phyloP scores from a whole-genome alignment of 805 yeast genomes.

The Candida broadrunensis region DNA sequence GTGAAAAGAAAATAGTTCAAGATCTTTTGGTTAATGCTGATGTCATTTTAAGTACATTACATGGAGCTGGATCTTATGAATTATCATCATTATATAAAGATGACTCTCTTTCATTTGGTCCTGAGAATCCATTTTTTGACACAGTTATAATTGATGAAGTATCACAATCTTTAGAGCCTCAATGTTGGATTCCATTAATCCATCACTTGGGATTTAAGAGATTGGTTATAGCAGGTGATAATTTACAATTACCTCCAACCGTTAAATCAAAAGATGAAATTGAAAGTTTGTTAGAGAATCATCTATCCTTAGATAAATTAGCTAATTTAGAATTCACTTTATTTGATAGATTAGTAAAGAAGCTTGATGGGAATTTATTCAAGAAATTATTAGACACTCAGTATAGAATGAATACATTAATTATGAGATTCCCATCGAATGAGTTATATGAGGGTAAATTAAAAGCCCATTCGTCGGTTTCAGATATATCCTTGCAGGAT shows the following conservation, averaged over 20 bases:
- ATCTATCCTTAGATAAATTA: conserved; percentile 28
- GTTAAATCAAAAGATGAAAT: conserved; percentile 50
- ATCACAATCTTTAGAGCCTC: conserved; percentile 90
- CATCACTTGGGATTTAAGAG: conserved; percentile 55
- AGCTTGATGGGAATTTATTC: conserved; percentile 42
- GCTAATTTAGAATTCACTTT: conserved; percentile 59
- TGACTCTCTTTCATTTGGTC: conserved; percentile 10
- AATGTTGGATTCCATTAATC: conserved; percentile 91
- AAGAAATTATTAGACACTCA: conserved; percentile 68
- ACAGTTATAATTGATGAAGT: conserved; percentile 92
- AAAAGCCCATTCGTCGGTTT: conserved; percentile 60
- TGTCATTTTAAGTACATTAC: conserved; percentile 81
- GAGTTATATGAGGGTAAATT: conserved; percentile 63
- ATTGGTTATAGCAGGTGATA: conserved; percentile 87
- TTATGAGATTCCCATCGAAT: conserved; percentile 76
- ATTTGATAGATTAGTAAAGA: conserved; percentile 69
- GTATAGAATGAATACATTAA: conserved; percentile 79
- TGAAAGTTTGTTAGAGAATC: neutral
- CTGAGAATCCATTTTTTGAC: conserved; percentile 52
- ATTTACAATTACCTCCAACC: conserved; percentile 89
- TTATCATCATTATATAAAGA: conserved; percentile 51
- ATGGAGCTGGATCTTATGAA: conserved; percentile 79
- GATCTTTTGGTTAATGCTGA: conserved; percentile 59
- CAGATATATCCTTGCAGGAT: conserved; percentile 50
- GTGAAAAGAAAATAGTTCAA: conserved; percentile 63